phyloP scores from a whole-genome alignment of 768 basidiomycete species.

The Tubosaeta sp. region DNA sequence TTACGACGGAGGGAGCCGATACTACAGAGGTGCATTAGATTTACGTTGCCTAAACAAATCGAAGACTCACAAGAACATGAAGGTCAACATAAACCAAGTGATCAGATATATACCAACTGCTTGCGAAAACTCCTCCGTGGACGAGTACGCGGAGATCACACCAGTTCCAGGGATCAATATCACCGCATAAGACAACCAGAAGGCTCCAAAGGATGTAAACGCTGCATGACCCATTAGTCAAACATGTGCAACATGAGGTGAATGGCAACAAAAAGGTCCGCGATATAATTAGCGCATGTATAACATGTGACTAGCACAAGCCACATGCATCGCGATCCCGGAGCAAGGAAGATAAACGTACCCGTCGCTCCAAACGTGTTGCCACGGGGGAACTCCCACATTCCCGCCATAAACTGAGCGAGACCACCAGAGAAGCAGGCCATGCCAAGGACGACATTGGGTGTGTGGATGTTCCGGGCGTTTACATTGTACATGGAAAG shows the following conservation, averaged over 20 bases:
- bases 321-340: background rate
- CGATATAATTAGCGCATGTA: background rate
- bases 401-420: slow-evolving; percentile 81
- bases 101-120: slow-evolving; percentile 74
- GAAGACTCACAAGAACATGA: slow-evolving; percentile 55
- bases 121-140: slow-evolving; percentile 38
- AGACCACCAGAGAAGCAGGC: slow-evolving; percentile 82
- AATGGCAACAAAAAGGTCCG: background rate
- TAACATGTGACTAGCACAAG: background rate
- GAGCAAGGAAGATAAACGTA: slow-evolving; percentile 29
- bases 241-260: background rate
- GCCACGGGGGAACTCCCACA: slow-evolving; percentile 78
- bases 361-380: slow-evolving; percentile 73
- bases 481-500: slow-evolving; percentile 69
- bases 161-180: slow-evolving; percentile 71
- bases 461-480: slow-evolving; percentile 46
- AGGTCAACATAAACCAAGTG: slow-evolving; percentile 71
- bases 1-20: slow-evolving; percentile 50
- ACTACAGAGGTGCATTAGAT: slow-evolving; percentile 23
- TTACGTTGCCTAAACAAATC: background rate
- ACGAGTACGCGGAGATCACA: slow-evolving; percentile 48
- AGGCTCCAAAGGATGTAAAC: slow-evolving; percentile 79
- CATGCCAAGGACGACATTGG: slow-evolving; percentile 83
- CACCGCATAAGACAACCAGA: slow-evolving; percentile 81
- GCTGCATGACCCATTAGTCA: slow-evolving; percentile 37